Evolutionary conservation across 2,329 filamentous ascomycete genomes (phyloP).

Genomic region (Epicoccum nigrum): DNA sequence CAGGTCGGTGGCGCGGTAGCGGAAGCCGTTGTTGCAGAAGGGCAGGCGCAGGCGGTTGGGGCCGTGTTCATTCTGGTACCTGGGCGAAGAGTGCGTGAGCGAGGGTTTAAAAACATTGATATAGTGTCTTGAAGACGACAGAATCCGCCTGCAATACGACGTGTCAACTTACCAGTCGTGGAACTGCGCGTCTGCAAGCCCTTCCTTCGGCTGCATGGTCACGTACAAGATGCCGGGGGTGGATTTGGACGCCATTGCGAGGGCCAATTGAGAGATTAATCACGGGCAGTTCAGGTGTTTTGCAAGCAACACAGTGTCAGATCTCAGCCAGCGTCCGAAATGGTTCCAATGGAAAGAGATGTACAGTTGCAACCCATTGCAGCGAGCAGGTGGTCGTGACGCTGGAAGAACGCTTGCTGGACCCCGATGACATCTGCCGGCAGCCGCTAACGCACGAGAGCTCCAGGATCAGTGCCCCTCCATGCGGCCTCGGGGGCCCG

Average conservation of each 20-base stretch:
- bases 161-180: conserved; percentile 64
- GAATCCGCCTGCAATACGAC: conserved; percentile 22
- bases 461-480: conserved; percentile 6
- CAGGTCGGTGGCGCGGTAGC: conserved; percentile 73
- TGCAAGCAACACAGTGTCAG: not conserved
- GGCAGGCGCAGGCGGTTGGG: conserved; percentile 78
- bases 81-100: conserved; percentile 6
- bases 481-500: conserved; percentile 1
- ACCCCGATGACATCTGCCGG: conserved; percentile 45
- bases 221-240: conserved; percentile 77
- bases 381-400: not conserved
- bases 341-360: not conserved
- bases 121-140: conserved; percentile 21
- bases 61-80: conserved; percentile 90
- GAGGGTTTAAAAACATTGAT: conserved; percentile 41
- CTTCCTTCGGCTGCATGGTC: conserved; percentile 78
- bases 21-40: conserved; percentile 77
- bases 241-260: conserved; percentile 51
- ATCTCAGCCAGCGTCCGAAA: not conserved
- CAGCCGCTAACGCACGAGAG: conserved; percentile 24
- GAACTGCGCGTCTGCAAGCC: conserved; percentile 71
- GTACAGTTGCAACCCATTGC: not conserved
- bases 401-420: conserved; percentile 21
- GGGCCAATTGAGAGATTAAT: no score
- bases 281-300: no score